phyloP scores from a whole-genome alignment of 148 eudicot species.

The Linanthus parryae region DNA sequence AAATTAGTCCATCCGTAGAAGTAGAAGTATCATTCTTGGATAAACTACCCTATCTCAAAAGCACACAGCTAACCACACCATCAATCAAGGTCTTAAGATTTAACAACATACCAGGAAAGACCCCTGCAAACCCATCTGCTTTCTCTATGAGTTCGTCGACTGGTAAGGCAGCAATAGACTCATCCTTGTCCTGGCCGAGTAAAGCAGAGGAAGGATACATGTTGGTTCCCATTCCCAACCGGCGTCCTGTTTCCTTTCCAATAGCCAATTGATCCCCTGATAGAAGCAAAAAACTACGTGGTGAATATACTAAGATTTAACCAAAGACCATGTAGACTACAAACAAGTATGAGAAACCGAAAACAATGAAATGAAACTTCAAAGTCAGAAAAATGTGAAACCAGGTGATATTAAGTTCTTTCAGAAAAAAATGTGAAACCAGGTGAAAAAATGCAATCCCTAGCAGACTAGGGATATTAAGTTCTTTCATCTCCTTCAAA shows the following conservation, averaged over 20 bases:
- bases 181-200: slow-evolving; percentile 92
- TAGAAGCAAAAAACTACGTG: slow-evolving; percentile 14
- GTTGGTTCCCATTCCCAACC: slow-evolving; percentile 99
- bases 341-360: too few species aligned
- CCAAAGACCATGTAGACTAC: too few species aligned
- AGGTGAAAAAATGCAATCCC: too few species aligned
- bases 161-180: slow-evolving; percentile 86
- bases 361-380: too few species aligned
- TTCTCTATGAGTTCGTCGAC: slow-evolving; percentile 94
- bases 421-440: too few species aligned
- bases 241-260: slow-evolving; percentile 97
- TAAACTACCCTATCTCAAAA: not conserved
- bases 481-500: too few species aligned
- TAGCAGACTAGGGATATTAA: too few species aligned
- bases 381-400: too few species aligned
- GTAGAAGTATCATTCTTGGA: not conserved
- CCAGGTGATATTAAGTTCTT: too few species aligned
- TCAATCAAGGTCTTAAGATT: too few species aligned
- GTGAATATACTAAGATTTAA: not conserved
- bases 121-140: slow-evolving; percentile 99
- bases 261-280: slow-evolving; percentile 97
- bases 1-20: slow-evolving; percentile 6
- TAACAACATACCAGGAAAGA: slow-evolving; percentile 78
- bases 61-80: too few species aligned
- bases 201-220: slow-evolving; percentile 99